Evolutionary conservation across 192 early-diverging fungal genomes (phyloP), one percentile per base, ranked within the genome.

Genomic region (Lobosporangium transversale): DNA sequence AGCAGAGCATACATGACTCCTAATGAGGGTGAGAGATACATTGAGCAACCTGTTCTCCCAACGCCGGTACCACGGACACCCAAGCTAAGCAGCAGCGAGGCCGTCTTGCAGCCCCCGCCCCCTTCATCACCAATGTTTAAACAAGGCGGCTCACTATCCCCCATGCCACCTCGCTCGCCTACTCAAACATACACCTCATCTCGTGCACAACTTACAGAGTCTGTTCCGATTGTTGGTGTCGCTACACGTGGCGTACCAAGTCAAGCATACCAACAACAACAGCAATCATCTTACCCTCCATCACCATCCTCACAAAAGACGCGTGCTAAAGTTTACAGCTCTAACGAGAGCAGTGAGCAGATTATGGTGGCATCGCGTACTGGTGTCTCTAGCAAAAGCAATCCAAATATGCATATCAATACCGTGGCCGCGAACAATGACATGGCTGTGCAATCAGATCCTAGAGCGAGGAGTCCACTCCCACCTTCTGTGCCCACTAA

Each of bases 401-500:
- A 32, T 10, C 32, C 66, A n/a, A 47, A 62, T 36, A 50, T 62
- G 35, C 37, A 53, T 2, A 56, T 62, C 23, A 54, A 63, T 32
- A 68, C 66, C 1, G 29, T 20, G 2, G 5, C 8, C 3, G 58
- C 58, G 1, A 47, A 60, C 23, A 3, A 29, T 10, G n/a, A n/a
- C n/a, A 7, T 40, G 37, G 18, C 7, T 17, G 26, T 15, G 2
- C n/a, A 45, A 3, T n/a, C 52, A 24, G 66, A 68, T 52, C 32
- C 43, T 1, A 26, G 68, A 37, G 14, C 60, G 10, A 54, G 24
- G 45, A 62, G 59, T 40, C 68, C 68, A 32, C n/a, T n/a, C n/a
- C 59, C 68, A 33, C 68, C 68, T 3, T 70, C 53, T 20, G 18
- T 62, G 31, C 68, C 68, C 0, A n/a, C 23, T 30, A 70, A 62